Percentiles rank a stretch among this genome's conserved stretches.
These are phyloP conservation scores for Xanthoconium separans DNA, from an alignment of 1,284 basidiomycete species.

Conservation along the genomic window DNA sequence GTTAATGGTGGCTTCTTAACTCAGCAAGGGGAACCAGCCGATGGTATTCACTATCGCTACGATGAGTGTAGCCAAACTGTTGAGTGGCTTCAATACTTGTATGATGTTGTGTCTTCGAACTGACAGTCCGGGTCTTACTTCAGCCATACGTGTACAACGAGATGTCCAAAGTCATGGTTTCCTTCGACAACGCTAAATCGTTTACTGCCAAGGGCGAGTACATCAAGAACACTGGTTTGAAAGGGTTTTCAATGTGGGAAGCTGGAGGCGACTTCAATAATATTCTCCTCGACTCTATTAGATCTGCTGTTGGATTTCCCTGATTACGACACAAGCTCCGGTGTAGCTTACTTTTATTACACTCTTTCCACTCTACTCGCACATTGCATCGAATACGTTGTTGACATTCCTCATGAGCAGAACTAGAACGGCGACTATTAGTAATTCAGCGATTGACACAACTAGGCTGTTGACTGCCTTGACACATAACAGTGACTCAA, in stretches of 20 bases:
- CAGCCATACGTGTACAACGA: constrained; percentile 49
- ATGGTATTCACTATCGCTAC: constrained; percentile 41
- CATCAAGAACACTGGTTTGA: constrained; percentile 45
- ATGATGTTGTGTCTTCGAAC: not conserved
- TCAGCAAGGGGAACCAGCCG: constrained; percentile 37
- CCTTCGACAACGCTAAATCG: constrained; percentile 40
- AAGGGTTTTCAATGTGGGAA: constrained; percentile 61
- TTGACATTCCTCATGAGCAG: too few relatives aligned
- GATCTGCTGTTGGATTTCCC: constrained; percentile 38
- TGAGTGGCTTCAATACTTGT: constrained; percentile 24
- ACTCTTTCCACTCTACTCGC: not conserved
- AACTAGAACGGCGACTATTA: too few relatives aligned
- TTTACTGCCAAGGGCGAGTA: constrained; percentile 58
- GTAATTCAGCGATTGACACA: too few relatives aligned
- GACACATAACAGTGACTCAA: too few relatives aligned
- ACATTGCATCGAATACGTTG: too few relatives aligned
- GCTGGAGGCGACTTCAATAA: constrained; percentile 52
- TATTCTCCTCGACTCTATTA: constrained; percentile 52
- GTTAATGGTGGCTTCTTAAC: constrained; percentile 41
- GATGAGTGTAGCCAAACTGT: constrained; percentile 50
- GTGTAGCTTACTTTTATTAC: not conserved
- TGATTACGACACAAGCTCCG: not conserved
- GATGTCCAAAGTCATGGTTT: constrained; percentile 37
- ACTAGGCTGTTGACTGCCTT: too few relatives aligned
- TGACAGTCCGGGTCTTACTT: not conserved